Percentiles rank a stretch among this genome's conserved stretches.
Conservation (phyloP, 768 basidiomycete genomes). For the Agrocybe pediades region DNA sequence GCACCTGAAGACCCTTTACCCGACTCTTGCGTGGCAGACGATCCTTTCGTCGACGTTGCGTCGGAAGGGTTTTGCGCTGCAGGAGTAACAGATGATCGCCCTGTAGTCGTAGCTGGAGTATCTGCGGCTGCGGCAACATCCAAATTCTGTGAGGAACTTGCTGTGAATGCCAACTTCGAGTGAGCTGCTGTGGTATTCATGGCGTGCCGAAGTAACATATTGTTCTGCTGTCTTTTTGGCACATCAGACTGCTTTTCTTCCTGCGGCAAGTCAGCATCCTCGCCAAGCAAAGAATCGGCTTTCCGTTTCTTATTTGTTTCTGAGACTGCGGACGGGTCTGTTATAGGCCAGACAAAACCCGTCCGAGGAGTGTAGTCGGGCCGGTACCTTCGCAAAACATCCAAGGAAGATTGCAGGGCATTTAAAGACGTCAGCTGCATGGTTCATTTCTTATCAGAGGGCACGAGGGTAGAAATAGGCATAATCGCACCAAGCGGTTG, state of each 20-base stretch:
- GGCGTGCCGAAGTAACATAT: slow-evolving; percentile 68
- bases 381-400: slow-evolving; percentile 68
- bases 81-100: slow-evolving; percentile 42
- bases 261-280: slow-evolving; percentile 17
- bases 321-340: slow-evolving; percentile 47
- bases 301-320: slow-evolving; percentile 26
- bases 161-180: slow-evolving; percentile 54
- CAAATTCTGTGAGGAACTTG: slow-evolving; percentile 26
- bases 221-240: slow-evolving; percentile 67
- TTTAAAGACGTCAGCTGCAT: slow-evolving; percentile 67
- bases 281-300: slow-evolving; percentile 20
- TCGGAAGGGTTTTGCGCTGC: slow-evolving; percentile 31
- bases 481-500: slow-evolving; percentile 67
- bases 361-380: slow-evolving; percentile 85
- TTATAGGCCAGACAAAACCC: slow-evolving; percentile 85
- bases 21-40: slow-evolving; percentile 47
- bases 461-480: slow-evolving; percentile 1
- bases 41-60: slow-evolving; percentile 33
- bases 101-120: slow-evolving; percentile 31
- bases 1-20: slow-evolving; percentile 49
- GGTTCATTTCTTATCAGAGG: slow-evolving; percentile 2
- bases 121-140: slow-evolving; percentile 32
- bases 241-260: slow-evolving; percentile 25
- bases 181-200: slow-evolving; percentile 81
- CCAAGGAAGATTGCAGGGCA: slow-evolving; percentile 75